These are phyloP conservation scores for Endogone sp. DNA, from an alignment of 192 early-diverging fungal genomes.

Conservation along the genomic window DNA sequence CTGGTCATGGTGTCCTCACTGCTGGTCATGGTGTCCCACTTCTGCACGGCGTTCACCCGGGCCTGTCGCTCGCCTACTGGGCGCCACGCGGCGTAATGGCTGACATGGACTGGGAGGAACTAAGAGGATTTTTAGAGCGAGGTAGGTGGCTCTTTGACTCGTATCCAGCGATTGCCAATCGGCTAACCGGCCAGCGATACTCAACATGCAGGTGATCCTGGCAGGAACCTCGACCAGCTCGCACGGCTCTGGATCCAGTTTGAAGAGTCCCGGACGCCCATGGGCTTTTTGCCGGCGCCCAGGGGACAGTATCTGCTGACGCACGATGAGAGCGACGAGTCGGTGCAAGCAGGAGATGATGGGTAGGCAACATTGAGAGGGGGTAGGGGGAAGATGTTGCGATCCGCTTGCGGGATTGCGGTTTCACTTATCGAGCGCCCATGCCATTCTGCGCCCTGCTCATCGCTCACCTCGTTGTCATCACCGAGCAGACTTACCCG, in stretches of 20 bases:
- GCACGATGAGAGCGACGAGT: neutral
- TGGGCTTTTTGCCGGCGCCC: neutral
- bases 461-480: constrained; percentile 25
- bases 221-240: neutral
- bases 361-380: too few species aligned
- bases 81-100: constrained; percentile 20
- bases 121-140: constrained; percentile 25
- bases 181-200: too few species aligned
- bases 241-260: neutral
- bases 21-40: constrained; percentile 34
- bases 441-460: too few species aligned
- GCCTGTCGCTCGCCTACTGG: constrained; percentile 34
- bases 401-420: too few species aligned
- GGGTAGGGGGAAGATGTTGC: too few species aligned
- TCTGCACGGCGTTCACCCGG: constrained; percentile 24
- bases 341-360: neutral
- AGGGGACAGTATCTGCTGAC: neutral
- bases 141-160: too few species aligned
- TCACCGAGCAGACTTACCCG: constrained; percentile 31
- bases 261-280: neutral
- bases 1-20: too few species aligned
- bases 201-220: neutral
- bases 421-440: too few species aligned
- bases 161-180: too few species aligned
- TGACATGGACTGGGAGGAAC: constrained; percentile 24